Percentiles rank a stretch among this genome's conserved stretches.
Evolutionary conservation across 2,329 filamentous ascomycete species (phyloP).

Genomic region (Trichophyton rubrum): DNA sequence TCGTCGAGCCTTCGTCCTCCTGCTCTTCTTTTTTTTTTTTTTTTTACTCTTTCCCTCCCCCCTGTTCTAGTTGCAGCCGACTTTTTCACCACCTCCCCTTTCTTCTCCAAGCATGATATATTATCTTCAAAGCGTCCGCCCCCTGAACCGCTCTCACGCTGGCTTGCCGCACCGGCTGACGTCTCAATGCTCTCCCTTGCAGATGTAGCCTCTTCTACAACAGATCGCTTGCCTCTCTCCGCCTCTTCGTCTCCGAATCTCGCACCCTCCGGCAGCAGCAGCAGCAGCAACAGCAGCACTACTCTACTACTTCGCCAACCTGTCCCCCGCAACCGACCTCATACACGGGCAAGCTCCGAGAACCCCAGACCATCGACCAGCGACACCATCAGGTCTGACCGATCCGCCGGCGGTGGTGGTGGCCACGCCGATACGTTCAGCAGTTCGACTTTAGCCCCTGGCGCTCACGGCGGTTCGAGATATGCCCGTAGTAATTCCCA

Average conservation of each 20-base stretch:
- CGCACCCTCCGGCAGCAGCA: slow-evolving; percentile 41
- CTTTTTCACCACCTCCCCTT: no score
- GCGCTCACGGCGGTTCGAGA: slow-evolving; percentile 33
- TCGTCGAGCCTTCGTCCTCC: not conserved
- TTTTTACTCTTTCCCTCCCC: not conserved
- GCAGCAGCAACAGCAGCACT: not conserved
- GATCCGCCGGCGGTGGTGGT: slow-evolving; percentile 8
- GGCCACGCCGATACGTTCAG: slow-evolving; percentile 1
- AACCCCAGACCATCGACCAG: slow-evolving; percentile 39
- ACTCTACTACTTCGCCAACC: slow-evolving; percentile 48
- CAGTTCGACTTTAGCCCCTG: slow-evolving; percentile 17
- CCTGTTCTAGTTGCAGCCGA: not conserved
- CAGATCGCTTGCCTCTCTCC: slow-evolving; percentile 23
- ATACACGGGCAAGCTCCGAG: slow-evolving; percentile 61
- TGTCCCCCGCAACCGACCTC: slow-evolving; percentile 43
- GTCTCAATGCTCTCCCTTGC: slow-evolving; percentile 1
- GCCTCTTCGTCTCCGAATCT: slow-evolving; percentile 32
- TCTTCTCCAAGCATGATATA: no score
- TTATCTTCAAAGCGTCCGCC: no score
- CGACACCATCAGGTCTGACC: slow-evolving; percentile 8
- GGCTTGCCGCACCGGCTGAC: not conserved
- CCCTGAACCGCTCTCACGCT: not conserved
- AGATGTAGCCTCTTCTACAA: slow-evolving; percentile 6
- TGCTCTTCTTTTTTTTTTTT: not conserved
- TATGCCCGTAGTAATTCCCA: slow-evolving; percentile 40